These are phyloP conservation scores for Chalaropsis ovoidea DNA, from an alignment of 2,329 filamentous ascomycete species.

Conservation along the genomic window DNA sequence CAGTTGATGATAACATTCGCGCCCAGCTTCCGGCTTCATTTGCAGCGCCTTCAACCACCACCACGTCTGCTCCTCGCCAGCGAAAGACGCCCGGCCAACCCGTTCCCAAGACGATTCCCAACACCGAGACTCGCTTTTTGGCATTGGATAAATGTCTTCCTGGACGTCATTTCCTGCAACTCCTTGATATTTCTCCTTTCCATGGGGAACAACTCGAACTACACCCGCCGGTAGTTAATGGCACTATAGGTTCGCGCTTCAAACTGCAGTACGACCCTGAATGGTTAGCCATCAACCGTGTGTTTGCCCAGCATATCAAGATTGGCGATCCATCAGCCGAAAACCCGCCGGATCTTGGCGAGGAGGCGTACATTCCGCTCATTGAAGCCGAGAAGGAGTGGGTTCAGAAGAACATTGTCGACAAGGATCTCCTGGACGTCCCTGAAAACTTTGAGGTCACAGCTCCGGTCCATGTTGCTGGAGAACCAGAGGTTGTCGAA, in stretches of 20 bases:
- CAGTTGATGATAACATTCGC: slow-evolving; percentile 46
- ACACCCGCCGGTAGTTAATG: slow-evolving; percentile 26
- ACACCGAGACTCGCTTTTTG: slow-evolving; percentile 72
- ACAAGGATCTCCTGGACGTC: slow-evolving; percentile 51
- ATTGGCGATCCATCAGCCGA: slow-evolving; percentile 50
- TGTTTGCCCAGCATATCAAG: slow-evolving; percentile 56
- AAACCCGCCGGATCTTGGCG: slow-evolving; percentile 52
- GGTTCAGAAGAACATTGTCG: slow-evolving; percentile 67
- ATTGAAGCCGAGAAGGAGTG: slow-evolving; percentile 65
- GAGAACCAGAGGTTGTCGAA: slow-evolving; percentile 46
- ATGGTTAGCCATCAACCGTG: slow-evolving; percentile 87
- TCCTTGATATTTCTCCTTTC: slow-evolving; percentile 52
- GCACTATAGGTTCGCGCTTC: slow-evolving; percentile 45
- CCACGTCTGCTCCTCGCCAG: slow-evolving; percentile 27
- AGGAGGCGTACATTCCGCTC: slow-evolving; percentile 55
- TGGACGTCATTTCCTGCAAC: slow-evolving; percentile 68
- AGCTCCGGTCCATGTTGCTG: slow-evolving; percentile 58
- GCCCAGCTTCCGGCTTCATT: slow-evolving; percentile 71
- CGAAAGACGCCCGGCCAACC: slow-evolving; percentile 46
- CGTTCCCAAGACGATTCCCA: slow-evolving; percentile 62
- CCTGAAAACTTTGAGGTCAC: slow-evolving; percentile 70
- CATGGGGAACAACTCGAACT: slow-evolving; percentile 30
- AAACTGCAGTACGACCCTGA: slow-evolving; percentile 76
- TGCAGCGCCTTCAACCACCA: slow-evolving; percentile 34
- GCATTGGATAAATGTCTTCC: slow-evolving; percentile 86